A percentile compares a stretch with the other conserved stretches of the same genome.
phyloP scores from a whole-genome alignment of 1,139 yeast genomes.

The Debaryomyces coudertii region DNA sequence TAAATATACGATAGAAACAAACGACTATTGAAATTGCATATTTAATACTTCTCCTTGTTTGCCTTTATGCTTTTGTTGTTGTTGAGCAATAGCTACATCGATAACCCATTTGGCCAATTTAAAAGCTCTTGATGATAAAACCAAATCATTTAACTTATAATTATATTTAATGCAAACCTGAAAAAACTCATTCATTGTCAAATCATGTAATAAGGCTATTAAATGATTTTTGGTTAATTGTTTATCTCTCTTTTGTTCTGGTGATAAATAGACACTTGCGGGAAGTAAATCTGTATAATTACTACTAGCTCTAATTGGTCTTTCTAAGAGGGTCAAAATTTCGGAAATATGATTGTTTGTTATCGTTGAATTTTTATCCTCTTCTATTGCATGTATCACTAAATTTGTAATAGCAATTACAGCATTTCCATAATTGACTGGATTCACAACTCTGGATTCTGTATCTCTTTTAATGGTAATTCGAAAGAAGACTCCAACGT shows the following conservation, averaged over 20 bases:
- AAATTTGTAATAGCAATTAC: slow-evolving; percentile 63
- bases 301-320: slow-evolving; percentile 51
- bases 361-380: slow-evolving; percentile 60
- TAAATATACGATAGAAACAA: slow-evolving; percentile 2
- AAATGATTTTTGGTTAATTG: slow-evolving; percentile 37
- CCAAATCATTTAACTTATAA: slow-evolving; percentile 62
- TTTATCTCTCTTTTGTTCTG: slow-evolving; percentile 23
- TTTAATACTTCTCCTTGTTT: slow-evolving; percentile 4
- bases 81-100: slow-evolving; percentile 63
- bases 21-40: slow-evolving; percentile 5
- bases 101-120: slow-evolving; percentile 73
- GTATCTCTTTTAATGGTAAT: slow-evolving; percentile 57
- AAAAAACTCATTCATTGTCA: slow-evolving; percentile 64
- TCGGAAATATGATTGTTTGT: slow-evolving; percentile 58
- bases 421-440: slow-evolving; percentile 63
- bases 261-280: slow-evolving; percentile 50
- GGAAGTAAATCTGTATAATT: slow-evolving; percentile 44
- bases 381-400: slow-evolving; percentile 62
- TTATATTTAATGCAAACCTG: slow-evolving; percentile 66
- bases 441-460: slow-evolving; percentile 59
- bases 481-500: slow-evolving; percentile 51
- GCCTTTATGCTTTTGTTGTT: slow-evolving; percentile 25
- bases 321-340: slow-evolving; percentile 59
- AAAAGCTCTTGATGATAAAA: slow-evolving; percentile 62
- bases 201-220: slow-evolving; percentile 60